phyloP scores from a whole-genome alignment of 2,329 filamentous ascomycete genomes.

The Cytospora piceicola region DNA sequence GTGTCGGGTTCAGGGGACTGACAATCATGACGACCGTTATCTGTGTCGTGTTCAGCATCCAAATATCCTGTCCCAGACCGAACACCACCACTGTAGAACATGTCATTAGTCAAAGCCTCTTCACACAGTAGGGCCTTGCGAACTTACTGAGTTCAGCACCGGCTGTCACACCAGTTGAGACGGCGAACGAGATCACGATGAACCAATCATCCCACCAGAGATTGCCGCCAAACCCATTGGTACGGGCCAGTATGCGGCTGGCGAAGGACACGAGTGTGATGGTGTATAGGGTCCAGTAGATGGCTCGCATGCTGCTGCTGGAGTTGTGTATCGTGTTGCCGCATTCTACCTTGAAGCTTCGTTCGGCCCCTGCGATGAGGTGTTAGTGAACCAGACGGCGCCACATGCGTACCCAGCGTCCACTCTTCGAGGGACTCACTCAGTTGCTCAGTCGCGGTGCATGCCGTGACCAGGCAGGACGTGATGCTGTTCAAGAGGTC shows the following conservation, averaged over 20 bases:
- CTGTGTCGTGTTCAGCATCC: constrained; percentile 31
- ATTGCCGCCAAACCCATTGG: constrained; percentile 29
- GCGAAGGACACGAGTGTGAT: constrained; percentile 30
- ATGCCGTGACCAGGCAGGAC: constrained; percentile 1
- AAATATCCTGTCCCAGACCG: constrained; percentile 33
- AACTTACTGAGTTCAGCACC: constrained; percentile 33
- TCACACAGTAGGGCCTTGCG: background rate
- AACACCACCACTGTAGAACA: constrained; percentile 32
- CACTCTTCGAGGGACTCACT: constrained; percentile 9
- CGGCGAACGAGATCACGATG: constrained; percentile 33
- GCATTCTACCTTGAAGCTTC: constrained; percentile 28
- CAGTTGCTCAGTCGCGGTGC: constrained; percentile 18
- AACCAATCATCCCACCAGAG: constrained; percentile 36
- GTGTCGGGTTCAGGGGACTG: constrained; percentile 2
- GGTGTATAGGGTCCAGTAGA: constrained; percentile 31
- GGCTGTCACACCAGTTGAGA: constrained; percentile 31
- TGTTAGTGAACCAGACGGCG: background rate
- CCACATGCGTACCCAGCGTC: background rate
- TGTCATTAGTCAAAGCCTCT: background rate
- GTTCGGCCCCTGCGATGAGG: constrained; percentile 25
- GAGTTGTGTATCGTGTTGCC: constrained; percentile 23
- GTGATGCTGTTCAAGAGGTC: background rate
- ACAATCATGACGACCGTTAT: constrained; percentile 33
- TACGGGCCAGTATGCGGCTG: constrained; percentile 31
- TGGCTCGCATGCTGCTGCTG: constrained; percentile 24